phyloP scores from a whole-genome alignment of 495 filamentous ascomycete species.

The Talaromyces adpressus region DNA sequence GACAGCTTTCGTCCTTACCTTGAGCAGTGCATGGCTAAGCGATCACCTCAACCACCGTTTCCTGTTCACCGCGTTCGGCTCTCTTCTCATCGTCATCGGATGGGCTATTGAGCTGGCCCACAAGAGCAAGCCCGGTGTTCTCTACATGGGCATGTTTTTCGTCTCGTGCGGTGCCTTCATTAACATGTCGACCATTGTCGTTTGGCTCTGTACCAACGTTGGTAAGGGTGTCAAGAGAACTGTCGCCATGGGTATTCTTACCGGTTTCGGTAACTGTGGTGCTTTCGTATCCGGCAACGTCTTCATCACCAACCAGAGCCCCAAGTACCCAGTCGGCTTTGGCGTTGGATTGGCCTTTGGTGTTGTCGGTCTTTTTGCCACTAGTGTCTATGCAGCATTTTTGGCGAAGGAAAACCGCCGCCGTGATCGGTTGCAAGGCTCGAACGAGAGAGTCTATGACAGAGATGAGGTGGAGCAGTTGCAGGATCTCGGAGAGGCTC shows the following conservation, averaged over 20 bases:
- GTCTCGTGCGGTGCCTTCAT: slow-evolving; percentile 17
- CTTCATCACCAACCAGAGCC: slow-evolving; percentile 29
- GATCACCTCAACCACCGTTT: slow-evolving; percentile 29
- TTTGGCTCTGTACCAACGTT: slow-evolving; percentile 18
- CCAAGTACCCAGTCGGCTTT: slow-evolving; percentile 35
- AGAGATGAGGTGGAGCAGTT: slow-evolving; percentile 19
- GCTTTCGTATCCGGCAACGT: slow-evolving; percentile 35
- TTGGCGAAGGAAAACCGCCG: slow-evolving; percentile 38
- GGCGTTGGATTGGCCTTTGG: slow-evolving; percentile 22
- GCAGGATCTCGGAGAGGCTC: slow-evolving; percentile 44
- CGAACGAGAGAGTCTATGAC: slow-evolving; percentile 22
- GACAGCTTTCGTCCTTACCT: slow-evolving; percentile 26
- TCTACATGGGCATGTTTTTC: slow-evolving; percentile 22
- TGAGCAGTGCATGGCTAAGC: slow-evolving; percentile 27
- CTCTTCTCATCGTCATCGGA: slow-evolving; percentile 28
- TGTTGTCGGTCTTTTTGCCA: slow-evolving; percentile 23
- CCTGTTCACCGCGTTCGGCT: slow-evolving; percentile 30
- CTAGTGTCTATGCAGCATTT: slow-evolving; percentile 25
- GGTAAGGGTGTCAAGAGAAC: slow-evolving; percentile 40
- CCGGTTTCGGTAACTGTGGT: slow-evolving; percentile 30
- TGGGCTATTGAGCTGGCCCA: slow-evolving; percentile 30
- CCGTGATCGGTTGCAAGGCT: slow-evolving; percentile 35
- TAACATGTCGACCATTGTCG: slow-evolving; percentile 18
- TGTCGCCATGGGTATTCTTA: slow-evolving; percentile 29
- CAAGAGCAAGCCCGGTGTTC: slow-evolving; percentile 11